A percentile compares a stretch with the other conserved stretches of the same genome.
phyloP scores from a whole-genome alignment of 2,329 filamentous ascomycete genomes.

The Fusarium nisikadoi region DNA sequence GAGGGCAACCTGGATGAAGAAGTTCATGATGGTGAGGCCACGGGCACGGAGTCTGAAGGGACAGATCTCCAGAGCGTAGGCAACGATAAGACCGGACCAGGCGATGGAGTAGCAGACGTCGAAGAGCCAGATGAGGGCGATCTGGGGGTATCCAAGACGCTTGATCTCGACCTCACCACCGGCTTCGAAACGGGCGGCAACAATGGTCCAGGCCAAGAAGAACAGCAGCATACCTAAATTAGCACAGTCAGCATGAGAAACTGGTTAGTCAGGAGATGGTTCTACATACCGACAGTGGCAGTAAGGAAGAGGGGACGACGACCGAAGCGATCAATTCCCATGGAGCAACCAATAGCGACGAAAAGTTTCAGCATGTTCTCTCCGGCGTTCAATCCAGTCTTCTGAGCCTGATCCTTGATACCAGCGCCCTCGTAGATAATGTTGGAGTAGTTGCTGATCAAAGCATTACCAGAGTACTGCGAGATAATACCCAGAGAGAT shows the following conservation, averaged over 20 bases:
- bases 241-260: accelerated
- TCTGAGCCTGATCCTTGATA: conserved; percentile 65
- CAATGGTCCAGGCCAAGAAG: conserved; percentile 20
- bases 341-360: conserved; percentile 8
- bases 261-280: accelerated
- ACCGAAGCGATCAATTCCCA: conserved; percentile 48
- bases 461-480: conserved; percentile 74
- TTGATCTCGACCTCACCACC: conserved; percentile 2
- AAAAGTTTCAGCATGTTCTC: conserved; percentile 25
- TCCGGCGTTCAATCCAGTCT: conserved; percentile 44
- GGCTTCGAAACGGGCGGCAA: conserved; percentile 18
- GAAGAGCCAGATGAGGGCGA: conserved; percentile 70
- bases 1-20: conserved; percentile 69
- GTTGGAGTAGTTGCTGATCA: conserved; percentile 75
- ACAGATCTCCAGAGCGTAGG: conserved; percentile 69
- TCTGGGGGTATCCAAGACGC: conserved; percentile 62
- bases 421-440: conserved; percentile 70
- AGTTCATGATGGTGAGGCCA: conserved; percentile 72
- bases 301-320: conserved; percentile 65
- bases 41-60: conserved; percentile 68
- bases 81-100: conserved; percentile 67
- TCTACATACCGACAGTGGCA: conserved; percentile 48
- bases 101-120: conserved; percentile 69
- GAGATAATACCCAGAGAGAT: conserved; percentile 73
- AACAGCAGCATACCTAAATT: conserved; percentile 53